A percentile compares a stretch with the other conserved stretches of the same genome.
These are phyloP conservation scores for Xylariaceae sp. DNA, from an alignment of 2,329 filamentous ascomycete genomes.

Conservation along the genomic window DNA sequence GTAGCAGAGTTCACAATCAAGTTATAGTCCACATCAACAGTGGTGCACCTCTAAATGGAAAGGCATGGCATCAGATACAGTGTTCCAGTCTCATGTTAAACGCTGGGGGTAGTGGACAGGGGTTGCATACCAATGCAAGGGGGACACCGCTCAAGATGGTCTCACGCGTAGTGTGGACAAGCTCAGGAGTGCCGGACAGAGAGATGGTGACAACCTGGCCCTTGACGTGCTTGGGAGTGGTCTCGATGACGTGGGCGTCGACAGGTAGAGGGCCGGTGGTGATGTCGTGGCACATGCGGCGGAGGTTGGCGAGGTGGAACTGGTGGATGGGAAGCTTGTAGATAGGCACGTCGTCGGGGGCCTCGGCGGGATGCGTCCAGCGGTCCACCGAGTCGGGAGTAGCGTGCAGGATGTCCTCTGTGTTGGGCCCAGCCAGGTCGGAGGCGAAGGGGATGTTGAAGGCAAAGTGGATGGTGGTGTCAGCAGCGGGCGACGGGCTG, in stretches of 20 bases:
- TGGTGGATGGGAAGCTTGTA: conserved; percentile 90
- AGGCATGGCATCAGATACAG: conserved; percentile 29
- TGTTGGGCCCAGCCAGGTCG: conserved; percentile 86
- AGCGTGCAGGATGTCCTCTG: conserved; percentile 91
- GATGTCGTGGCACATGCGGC: conserved; percentile 77
- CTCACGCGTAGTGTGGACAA: conserved; percentile 85
- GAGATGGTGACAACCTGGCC: conserved; percentile 82
- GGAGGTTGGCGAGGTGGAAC: conserved; percentile 77
- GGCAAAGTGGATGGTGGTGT: conserved; percentile 82
- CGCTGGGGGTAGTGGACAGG: conserved; percentile 3
- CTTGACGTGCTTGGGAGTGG: conserved; percentile 70
- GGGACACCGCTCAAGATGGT: conserved; percentile 89
- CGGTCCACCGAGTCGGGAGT: conserved; percentile 82
- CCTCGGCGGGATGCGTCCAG: conserved; percentile 91
- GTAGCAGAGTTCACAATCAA: conserved; percentile 74
- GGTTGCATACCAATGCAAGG: conserved; percentile 75
- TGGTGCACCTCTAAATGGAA: conserved; percentile 73
- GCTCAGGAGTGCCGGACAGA: conserved; percentile 81
- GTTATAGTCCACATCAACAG: conserved; percentile 88
- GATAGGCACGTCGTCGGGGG: conserved; percentile 77
- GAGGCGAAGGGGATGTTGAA: conserved; percentile 98
- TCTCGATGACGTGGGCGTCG: conserved; percentile 80
- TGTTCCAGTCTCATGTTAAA: conserved; percentile 14
- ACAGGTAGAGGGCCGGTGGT: conserved; percentile 68
- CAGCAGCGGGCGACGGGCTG: conserved; percentile 67